These are phyloP conservation scores for Malassezia brasiliensis DNA, from an alignment of 1,284 basidiomycete species.

Conservation along the genomic window DNA sequence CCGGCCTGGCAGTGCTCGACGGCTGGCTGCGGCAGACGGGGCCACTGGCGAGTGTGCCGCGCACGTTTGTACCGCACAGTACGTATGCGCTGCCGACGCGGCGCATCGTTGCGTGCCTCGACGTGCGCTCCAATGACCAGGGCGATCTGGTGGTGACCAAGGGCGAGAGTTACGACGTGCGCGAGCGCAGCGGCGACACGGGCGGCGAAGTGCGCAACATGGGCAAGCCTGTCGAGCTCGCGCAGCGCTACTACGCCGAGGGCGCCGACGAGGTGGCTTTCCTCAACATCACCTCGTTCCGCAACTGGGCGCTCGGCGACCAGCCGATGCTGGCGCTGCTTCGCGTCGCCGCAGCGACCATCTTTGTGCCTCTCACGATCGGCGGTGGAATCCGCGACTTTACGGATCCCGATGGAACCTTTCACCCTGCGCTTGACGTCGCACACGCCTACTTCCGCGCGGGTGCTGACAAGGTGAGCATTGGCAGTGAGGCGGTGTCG, in stretches of 20 bases:
- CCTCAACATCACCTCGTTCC: slow-evolving; percentile 98
- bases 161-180: slow-evolving; percentile 97
- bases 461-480: slow-evolving; percentile 92
- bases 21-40: slow-evolving; percentile 61
- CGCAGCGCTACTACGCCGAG: slow-evolving; percentile 71
- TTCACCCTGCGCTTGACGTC: slow-evolving; percentile 76
- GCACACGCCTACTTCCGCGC: slow-evolving; percentile 92
- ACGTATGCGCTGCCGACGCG: slow-evolving; percentile 59
- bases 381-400: slow-evolving; percentile 97
- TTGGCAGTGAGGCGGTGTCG: slow-evolving; percentile 88
- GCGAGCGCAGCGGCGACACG: slow-evolving; percentile 54
- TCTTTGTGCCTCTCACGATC: slow-evolving; percentile 97
- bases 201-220: slow-evolving; percentile 74
- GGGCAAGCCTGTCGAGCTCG: slow-evolving; percentile 89
- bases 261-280: slow-evolving; percentile 96
- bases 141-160: slow-evolving; percentile 99
- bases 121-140: slow-evolving; percentile 88
- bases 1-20: slow-evolving; percentile 70
- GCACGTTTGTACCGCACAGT: slow-evolving; percentile 22
- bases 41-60: slow-evolving; percentile 44
- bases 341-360: slow-evolving; percentile 71
- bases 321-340: slow-evolving; percentile 98
- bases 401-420: slow-evolving; percentile 86
- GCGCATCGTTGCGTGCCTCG: slow-evolving; percentile 93
- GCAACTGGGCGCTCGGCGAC: slow-evolving; percentile 83